Evolutionary conservation across 768 basidiomycete genomes (phyloP).

Genomic region (Termitomyces sp.): DNA sequence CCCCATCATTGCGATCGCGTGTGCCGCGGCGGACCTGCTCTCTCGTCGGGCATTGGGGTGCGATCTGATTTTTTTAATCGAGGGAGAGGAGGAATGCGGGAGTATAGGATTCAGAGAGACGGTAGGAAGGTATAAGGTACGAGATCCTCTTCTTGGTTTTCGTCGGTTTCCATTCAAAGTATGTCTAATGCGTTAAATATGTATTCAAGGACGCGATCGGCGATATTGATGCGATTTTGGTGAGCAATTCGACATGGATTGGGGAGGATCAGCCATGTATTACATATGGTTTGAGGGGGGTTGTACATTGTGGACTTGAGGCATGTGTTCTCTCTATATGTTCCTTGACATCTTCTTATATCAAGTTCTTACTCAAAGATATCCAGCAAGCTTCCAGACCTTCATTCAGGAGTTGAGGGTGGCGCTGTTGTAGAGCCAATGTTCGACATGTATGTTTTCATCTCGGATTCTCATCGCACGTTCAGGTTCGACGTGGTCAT

Average conservation of each 20-base stretch:
- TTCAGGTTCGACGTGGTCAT: background rate
- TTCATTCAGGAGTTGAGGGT: constrained; percentile 93
- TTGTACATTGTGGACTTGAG: constrained; percentile 81
- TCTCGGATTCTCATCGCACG: background rate
- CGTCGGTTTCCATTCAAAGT: too few species aligned
- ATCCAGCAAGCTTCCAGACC: constrained; percentile 65
- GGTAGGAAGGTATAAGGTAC: constrained; percentile 69
- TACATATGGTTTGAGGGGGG: constrained; percentile 92
- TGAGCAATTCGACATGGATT: constrained; percentile 97
- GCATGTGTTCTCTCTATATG: constrained; percentile 24
- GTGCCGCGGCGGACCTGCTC: constrained; percentile 80
- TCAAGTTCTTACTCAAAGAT: constrained; percentile 36
- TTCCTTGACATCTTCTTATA: background rate
- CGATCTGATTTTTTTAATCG: constrained; percentile 86
- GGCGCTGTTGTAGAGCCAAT: constrained; percentile 87
- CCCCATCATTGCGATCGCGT: constrained; percentile 86
- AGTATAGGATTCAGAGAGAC: constrained; percentile 81
- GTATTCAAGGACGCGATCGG: constrained; percentile 67
- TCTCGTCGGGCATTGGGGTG: constrained; percentile 67
- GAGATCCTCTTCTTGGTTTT: background rate
- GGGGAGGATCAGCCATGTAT: constrained; percentile 88
- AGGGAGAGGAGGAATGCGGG: constrained; percentile 97
- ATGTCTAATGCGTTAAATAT: background rate
- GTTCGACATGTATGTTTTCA: constrained; percentile 70
- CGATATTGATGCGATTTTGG: constrained; percentile 80